Evolutionary conservation across 768 basidiomycete genomes (phyloP).

Genomic region (Phaffia tasmanica): DNA sequence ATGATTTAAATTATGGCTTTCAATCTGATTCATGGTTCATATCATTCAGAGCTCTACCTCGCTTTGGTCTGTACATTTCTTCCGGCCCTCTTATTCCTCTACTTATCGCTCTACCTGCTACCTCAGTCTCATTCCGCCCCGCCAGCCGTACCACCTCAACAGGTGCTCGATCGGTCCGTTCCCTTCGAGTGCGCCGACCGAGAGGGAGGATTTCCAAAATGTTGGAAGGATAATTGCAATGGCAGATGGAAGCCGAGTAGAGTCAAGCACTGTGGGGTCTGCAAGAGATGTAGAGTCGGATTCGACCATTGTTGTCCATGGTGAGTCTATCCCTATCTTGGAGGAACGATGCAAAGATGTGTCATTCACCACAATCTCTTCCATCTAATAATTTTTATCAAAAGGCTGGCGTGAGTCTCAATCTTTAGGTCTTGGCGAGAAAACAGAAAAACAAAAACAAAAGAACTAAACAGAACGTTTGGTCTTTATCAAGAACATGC

Average conservation of each 20-base stretch:
- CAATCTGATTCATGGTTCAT: too few relatives aligned
- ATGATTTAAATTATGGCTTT: too few relatives aligned
- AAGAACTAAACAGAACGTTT: background rate
- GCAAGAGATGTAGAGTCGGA: constrained; percentile 34
- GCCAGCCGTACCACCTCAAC: constrained; percentile 1
- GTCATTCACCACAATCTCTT: too few relatives aligned
- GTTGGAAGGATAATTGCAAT: constrained; percentile 35
- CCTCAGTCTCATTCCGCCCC: constrained; percentile 5
- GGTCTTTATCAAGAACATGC: constrained; percentile 34
- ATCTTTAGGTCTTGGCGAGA: background rate
- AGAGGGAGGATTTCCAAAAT: constrained; percentile 29
- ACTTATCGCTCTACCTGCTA: constrained; percentile 12
- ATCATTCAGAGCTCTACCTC: too few relatives aligned
- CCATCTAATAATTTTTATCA: background rate
- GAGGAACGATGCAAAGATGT: too few relatives aligned
- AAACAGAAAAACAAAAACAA: background rate
- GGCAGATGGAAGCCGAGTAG: constrained; percentile 39
- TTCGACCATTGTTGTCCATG: constrained; percentile 40
- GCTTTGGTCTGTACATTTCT: too few relatives aligned
- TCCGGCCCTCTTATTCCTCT: background rate
- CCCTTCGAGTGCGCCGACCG: constrained; percentile 26
- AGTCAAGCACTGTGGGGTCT: constrained; percentile 36
- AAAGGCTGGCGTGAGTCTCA: background rate
- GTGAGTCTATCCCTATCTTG: constrained; percentile 24
- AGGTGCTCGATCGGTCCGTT: background rate